Conservation (phyloP, 352 stramenopile genomes). For the Phytophthora cryptogea region DNA sequence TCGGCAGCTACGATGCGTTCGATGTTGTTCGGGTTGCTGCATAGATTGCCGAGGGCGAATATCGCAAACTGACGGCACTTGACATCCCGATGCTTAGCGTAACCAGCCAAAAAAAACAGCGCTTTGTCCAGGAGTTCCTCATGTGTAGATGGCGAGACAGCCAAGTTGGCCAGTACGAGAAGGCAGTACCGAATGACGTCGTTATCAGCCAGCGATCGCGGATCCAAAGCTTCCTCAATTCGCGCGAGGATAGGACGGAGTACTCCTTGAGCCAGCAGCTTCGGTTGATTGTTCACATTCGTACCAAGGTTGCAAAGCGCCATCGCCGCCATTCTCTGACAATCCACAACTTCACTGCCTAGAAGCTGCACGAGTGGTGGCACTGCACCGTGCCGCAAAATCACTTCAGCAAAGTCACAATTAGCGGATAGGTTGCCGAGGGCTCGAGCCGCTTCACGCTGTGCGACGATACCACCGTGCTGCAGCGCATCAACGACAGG, state of each 20-base stretch:
- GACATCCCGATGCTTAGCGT: conserved; percentile 94
- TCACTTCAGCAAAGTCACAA: conserved; percentile 93
- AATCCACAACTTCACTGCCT: conserved; percentile 89
- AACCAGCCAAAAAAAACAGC: conserved; percentile 90
- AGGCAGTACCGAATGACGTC: conserved; percentile 96
- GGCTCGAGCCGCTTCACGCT: conserved; percentile 92
- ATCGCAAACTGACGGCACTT: conserved; percentile 97
- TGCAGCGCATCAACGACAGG: conserved; percentile 85
- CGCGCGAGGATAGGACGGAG: conserved; percentile 89
- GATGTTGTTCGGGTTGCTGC: conserved; percentile 91
- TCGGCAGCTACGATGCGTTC: conserved; percentile 89
- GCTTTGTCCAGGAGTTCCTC: conserved; percentile 74
- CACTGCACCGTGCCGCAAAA: conserved; percentile 89
- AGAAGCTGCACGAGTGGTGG: conserved; percentile 89
- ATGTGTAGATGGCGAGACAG: conserved; percentile 86
- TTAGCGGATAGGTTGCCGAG: conserved; percentile 96
- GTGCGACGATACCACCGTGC: conserved; percentile 76
- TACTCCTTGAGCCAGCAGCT: conserved; percentile 89
- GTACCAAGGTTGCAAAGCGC: conserved; percentile 94
- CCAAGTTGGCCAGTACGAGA: conserved; percentile 94
- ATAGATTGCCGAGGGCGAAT: conserved; percentile 95
- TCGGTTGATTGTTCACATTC: conserved; percentile 93
- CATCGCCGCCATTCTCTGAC: conserved; percentile 96
- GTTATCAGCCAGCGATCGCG: conserved; percentile 92
- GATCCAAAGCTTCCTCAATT: conserved; percentile 90